Evolutionary conservation across 176 grass and related monocot species (phyloP).

Genomic region (Avena atlantica): DNA sequence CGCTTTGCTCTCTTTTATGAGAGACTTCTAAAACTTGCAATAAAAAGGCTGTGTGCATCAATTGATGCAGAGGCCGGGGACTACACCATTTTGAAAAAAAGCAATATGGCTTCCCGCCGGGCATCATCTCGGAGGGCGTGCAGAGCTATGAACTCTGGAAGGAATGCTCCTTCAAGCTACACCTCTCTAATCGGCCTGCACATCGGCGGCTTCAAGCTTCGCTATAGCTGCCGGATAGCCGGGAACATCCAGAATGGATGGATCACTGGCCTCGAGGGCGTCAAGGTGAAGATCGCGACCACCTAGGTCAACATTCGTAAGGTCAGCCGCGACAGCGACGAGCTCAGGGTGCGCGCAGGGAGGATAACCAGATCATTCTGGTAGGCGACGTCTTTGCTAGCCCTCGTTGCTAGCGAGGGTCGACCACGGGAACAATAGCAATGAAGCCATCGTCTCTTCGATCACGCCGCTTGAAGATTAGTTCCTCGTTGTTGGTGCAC

Average conservation of each 20-base stretch:
- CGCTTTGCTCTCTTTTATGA: too few species aligned
- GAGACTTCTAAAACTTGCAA: too few species aligned
- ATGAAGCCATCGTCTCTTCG: too few species aligned
- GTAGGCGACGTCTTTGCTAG: neutral
- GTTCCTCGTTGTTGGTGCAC: too few species aligned
- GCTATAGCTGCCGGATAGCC: neutral
- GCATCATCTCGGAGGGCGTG: constrained; percentile 59
- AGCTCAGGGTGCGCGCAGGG: neutral
- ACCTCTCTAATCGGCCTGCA: neutral
- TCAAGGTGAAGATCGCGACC: neutral
- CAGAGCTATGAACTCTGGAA: neutral
- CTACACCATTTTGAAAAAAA: neutral
- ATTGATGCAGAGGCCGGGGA: too few species aligned
- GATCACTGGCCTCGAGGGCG: neutral
- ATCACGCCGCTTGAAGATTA: too few species aligned
- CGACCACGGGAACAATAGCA: neutral
- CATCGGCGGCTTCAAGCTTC: neutral
- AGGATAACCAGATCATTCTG: neutral
- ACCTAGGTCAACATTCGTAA: neutral
- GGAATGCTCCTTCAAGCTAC: neutral
- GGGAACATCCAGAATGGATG: neutral
- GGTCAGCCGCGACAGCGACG: neutral
- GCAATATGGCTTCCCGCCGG: constrained; percentile 54
- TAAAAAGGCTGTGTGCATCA: too few species aligned
- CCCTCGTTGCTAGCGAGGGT: neutral